These are phyloP conservation scores for Calocera viscosa DNA, from an alignment of 768 basidiomycete species.

Conservation along the genomic window DNA sequence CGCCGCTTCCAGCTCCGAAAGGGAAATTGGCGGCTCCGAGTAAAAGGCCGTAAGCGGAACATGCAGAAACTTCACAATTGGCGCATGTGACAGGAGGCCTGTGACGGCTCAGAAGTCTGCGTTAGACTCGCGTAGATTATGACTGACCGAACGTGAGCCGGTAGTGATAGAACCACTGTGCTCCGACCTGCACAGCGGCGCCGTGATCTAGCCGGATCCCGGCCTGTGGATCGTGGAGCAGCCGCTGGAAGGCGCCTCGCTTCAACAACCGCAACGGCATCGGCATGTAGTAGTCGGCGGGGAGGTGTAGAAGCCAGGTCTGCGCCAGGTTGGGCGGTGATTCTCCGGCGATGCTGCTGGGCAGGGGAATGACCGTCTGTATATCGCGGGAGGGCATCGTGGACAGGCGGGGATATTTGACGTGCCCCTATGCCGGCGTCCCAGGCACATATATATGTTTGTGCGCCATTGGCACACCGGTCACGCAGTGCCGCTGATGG, in stretches of 20 bases:
- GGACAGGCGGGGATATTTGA: not conserved
- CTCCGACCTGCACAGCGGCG: not conserved
- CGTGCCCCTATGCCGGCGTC: not conserved
- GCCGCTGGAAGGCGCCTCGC: not conserved
- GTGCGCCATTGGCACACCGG: not conserved
- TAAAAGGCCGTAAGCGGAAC: not conserved
- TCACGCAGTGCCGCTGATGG: not conserved
- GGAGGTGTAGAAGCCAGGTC: not conserved
- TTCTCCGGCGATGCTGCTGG: not conserved
- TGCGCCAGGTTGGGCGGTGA: not conserved
- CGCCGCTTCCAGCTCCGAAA: not conserved
- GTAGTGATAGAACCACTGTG: conserved; percentile 1
- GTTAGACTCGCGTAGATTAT: no score
- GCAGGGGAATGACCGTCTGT: not conserved
- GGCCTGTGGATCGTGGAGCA: not conserved
- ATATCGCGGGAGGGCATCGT: not conserved
- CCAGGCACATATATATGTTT: not conserved
- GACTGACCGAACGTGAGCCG: conserved; percentile 1
- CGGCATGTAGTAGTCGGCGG: not conserved
- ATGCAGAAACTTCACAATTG: not conserved
- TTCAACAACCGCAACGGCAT: not conserved
- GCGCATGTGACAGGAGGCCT: not conserved
- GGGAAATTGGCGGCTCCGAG: not conserved
- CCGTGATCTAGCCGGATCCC: not conserved
- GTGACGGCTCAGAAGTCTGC: not conserved